phyloP scores from a whole-genome alignment of 2,329 filamentous ascomycete genomes.

The Paecilomyces formosus region DNA sequence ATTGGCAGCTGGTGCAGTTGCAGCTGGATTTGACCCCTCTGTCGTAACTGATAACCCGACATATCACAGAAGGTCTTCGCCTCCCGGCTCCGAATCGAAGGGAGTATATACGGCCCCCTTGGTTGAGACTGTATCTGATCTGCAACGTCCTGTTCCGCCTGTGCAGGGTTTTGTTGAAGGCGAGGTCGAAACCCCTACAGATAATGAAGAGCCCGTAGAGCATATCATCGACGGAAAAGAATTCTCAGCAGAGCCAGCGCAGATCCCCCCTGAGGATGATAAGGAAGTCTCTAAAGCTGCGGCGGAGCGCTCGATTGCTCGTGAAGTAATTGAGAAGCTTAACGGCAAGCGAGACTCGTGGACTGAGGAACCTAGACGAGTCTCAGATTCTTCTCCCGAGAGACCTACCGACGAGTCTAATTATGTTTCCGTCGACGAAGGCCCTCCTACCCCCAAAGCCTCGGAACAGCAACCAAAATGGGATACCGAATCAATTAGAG shows the following conservation, averaged over 20 bases:
- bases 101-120: conserved; percentile 45
- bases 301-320: conserved; percentile 11
- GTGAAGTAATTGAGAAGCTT: conserved; percentile 18
- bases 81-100: conserved; percentile 53
- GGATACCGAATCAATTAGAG: neutral
- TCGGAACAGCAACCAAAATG: neutral
- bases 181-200: conserved; percentile 40
- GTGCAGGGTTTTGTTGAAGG: conserved; percentile 40
- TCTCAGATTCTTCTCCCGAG: neutral
- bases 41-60: conserved; percentile 60
- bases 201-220: conserved; percentile 20
- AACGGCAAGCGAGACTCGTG: conserved; percentile 8
- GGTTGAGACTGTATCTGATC: conserved; percentile 35
- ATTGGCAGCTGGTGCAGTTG: conserved; percentile 59
- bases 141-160: conserved; percentile 11
- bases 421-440: neutral
- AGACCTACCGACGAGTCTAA: neutral
- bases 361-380: neutral
- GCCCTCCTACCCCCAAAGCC: neutral
- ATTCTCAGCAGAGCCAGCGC: conserved; percentile 14
- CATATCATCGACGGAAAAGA: conserved; percentile 11
- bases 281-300: neutral
- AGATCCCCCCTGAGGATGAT: neutral
- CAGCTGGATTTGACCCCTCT: conserved; percentile 63
- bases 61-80: conserved; percentile 58